Evolutionary conservation across 768 basidiomycete genomes (phyloP).

Genomic region (Imleria badia): DNA sequence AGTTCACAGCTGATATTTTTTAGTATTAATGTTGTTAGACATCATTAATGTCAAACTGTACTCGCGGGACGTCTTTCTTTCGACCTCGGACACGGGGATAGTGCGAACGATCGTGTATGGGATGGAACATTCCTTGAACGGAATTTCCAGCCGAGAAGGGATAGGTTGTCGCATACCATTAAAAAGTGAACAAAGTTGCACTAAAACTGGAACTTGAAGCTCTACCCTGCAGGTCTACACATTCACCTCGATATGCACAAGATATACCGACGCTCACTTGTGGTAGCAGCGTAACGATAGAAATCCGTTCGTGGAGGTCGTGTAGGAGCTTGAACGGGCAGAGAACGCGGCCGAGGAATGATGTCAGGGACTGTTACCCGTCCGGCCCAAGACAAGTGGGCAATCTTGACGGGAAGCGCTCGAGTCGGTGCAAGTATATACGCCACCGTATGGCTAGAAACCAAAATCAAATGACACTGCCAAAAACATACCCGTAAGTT

Average conservation of each 20-base stretch:
- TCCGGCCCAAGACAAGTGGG: neutral
- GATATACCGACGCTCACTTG: too few species aligned
- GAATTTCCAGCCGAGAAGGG: too few species aligned
- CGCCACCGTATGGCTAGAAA: conserved; percentile 8
- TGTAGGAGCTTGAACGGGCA: neutral
- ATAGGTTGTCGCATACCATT: too few species aligned
- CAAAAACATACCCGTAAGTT: neutral
- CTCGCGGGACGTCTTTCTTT: conserved; percentile 5
- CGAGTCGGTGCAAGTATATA: neutral
- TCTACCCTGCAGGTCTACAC: too few species aligned
- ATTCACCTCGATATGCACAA: too few species aligned
- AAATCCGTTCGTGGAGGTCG: too few species aligned
- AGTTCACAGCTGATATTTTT: conserved; percentile 23
- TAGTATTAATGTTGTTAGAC: conserved; percentile 34
- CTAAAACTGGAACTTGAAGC: too few species aligned
- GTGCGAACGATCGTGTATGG: too few species aligned
- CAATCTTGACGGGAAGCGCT: neutral
- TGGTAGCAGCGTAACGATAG: too few species aligned
- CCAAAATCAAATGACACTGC: conserved; percentile 3
- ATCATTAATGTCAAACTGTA: conserved; percentile 32
- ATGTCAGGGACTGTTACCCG: too few species aligned
- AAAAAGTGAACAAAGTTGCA: too few species aligned
- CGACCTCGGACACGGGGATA: neutral
- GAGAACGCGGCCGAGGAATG: neutral
- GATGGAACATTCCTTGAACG: too few species aligned